Conservation (phyloP, 495 filamentous ascomycete species). For the Rusavskia elegans region DNA sequence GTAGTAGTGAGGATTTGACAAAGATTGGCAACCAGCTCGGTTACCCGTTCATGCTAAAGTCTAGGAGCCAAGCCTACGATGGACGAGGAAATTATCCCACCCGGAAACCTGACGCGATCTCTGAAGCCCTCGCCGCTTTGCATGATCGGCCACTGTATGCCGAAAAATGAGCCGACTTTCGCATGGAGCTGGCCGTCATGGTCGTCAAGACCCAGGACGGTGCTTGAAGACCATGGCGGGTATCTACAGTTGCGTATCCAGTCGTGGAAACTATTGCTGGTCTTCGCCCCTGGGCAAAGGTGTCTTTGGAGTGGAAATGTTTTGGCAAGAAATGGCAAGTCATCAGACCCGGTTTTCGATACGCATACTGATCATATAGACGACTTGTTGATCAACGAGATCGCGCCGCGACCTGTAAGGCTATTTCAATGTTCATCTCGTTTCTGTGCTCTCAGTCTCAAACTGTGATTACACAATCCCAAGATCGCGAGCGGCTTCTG, state of each 20-base stretch:
- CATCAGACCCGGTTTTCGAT: slow-evolving; percentile 1
- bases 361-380: slow-evolving; percentile 16
- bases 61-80: slow-evolving; percentile 84
- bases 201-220: slow-evolving; percentile 78
- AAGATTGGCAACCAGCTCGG: slow-evolving; percentile 50
- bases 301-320: slow-evolving; percentile 95
- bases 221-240: slow-evolving; percentile 25
- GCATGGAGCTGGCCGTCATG: slow-evolving; percentile 84
- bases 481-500: too few relatives aligned
- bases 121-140: slow-evolving; percentile 49
- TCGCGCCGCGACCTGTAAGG: slow-evolving; percentile 60
- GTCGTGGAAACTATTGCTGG: slow-evolving; percentile 80
- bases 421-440: too few relatives aligned
- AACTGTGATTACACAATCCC: too few relatives aligned
- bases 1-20: slow-evolving; percentile 40
- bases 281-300: slow-evolving; percentile 81
- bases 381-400: slow-evolving; percentile 68
- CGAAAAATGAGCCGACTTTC: slow-evolving; percentile 80
- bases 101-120: slow-evolving; percentile 47
- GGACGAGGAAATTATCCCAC: slow-evolving; percentile 83
- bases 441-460: too few relatives aligned
- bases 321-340: slow-evolving; percentile 60
- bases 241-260: slow-evolving; percentile 54
- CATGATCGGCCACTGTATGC: slow-evolving; percentile 65
- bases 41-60: slow-evolving; percentile 90